Evolutionary conservation across 371 early-diverging fungal species (phyloP).

Genomic region (Mortierella sp.): DNA sequence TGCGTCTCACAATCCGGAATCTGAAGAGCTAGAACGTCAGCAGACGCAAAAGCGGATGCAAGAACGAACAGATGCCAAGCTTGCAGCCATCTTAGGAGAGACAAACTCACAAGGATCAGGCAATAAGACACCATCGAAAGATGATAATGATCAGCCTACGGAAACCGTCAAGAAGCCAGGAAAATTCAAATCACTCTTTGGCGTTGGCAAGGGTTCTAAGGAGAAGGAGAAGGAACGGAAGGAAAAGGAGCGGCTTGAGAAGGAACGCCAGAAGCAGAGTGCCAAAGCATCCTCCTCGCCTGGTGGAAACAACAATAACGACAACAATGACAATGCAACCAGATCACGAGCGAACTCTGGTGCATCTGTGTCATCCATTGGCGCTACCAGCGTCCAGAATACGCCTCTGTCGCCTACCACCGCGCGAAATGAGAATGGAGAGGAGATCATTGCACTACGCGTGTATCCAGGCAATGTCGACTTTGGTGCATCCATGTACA

Average conservation of each 20-base stretch:
- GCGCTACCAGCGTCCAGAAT: not conserved
- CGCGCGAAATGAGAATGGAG: conserved; percentile 1
- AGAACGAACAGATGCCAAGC: conserved; percentile 32
- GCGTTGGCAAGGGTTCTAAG: conserved; percentile 51
- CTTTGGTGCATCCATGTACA: conserved; percentile 59
- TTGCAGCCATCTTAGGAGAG: conserved; percentile 37
- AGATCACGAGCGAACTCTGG: conserved; percentile 41
- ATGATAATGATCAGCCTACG: conserved; percentile 6
- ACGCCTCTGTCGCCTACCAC: conserved; percentile 15
- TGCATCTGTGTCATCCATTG: conserved; percentile 28
- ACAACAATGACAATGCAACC: conserved; percentile 8
- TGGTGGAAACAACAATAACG: conserved; percentile 6
- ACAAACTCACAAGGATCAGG: not conserved
- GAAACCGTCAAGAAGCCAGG: conserved; percentile 44
- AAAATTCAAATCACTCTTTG: conserved; percentile 35
- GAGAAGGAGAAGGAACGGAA: conserved; percentile 45
- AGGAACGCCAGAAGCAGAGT: conserved; percentile 17
- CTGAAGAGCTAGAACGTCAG: conserved; percentile 36
- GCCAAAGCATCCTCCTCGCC: conserved; percentile 9
- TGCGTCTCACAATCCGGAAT: conserved; percentile 12
- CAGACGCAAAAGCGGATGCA: conserved; percentile 18
- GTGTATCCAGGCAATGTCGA: conserved; percentile 67
- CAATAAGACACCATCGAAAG: conserved; percentile 1
- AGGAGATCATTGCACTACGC: conserved; percentile 38
- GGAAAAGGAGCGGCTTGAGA: conserved; percentile 39